Evolutionary conservation across 306 rosid genomes (phyloP).

Genomic region (Corylus americana): DNA sequence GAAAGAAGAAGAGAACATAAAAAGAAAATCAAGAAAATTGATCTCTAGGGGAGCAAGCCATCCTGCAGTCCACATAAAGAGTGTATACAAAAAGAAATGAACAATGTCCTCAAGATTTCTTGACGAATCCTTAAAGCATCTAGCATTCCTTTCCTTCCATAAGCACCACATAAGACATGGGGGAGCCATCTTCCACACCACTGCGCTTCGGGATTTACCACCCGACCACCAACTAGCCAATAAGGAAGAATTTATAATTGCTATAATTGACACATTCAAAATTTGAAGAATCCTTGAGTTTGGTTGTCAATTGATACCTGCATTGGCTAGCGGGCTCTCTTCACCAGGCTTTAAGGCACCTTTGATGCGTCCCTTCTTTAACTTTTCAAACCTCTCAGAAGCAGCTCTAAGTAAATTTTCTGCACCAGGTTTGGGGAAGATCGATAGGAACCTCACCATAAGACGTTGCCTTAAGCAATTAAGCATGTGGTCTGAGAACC

Average conservation of each 20-base stretch:
- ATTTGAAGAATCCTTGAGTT: background rate
- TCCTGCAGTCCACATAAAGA: too few species aligned
- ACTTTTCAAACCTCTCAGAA: slow-evolving; percentile 64
- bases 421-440: slow-evolving; percentile 65
- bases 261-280: background rate
- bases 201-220: too few species aligned
- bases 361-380: slow-evolving; percentile 53
- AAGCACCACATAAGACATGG: too few species aligned
- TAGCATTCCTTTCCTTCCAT: too few species aligned
- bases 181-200: too few species aligned
- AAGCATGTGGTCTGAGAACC: slow-evolving; percentile 61
- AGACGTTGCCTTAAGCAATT: slow-evolving; percentile 66
- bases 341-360: slow-evolving; percentile 44
- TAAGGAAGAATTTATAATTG: background rate
- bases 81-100: too few species aligned
- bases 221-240: background rate
- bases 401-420: slow-evolving; percentile 69
- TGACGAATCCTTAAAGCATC: too few species aligned
- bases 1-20: too few species aligned
- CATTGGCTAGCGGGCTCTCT: slow-evolving; percentile 46
- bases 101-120: too few species aligned
- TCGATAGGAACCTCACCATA: slow-evolving; percentile 69
- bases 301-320: slow-evolving; percentile 46
- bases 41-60: too few species aligned
- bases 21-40: too few species aligned